Conservation (phyloP, 306 rosid genomes). For the Cucurbita argyrosperma region DNA sequence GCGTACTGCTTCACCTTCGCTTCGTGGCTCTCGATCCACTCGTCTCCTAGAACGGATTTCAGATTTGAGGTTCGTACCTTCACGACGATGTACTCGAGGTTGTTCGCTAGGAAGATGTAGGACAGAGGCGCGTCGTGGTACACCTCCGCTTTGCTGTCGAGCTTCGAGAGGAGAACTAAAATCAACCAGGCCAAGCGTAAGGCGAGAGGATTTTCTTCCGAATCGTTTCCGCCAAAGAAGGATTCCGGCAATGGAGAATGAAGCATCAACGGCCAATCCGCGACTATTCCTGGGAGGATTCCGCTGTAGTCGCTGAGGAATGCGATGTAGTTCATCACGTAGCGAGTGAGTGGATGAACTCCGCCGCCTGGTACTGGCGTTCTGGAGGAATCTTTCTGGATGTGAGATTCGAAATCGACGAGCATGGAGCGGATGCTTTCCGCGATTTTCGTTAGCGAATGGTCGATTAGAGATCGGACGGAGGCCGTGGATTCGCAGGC, state of each 20-base stretch:
- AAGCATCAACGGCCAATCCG: conserved; percentile 33
- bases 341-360: conserved; percentile 83
- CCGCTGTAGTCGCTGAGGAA: conserved; percentile 51
- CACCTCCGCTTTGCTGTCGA: conserved; percentile 51
- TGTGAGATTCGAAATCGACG: conserved; percentile 49
- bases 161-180: conserved; percentile 62
- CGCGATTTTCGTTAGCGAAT: conserved; percentile 26
- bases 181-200: conserved; percentile 57
- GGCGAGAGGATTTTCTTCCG: conserved; percentile 20
- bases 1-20: conserved; percentile 57
- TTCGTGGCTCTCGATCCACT: conserved; percentile 52
- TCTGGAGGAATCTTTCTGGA: conserved; percentile 53
- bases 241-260: conserved; percentile 56
- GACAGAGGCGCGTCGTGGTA: conserved; percentile 64
- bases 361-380: conserved; percentile 56
- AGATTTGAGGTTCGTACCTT: conserved; percentile 49
- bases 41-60: conserved; percentile 33
- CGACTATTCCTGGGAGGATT: conserved; percentile 31
- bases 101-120: conserved; percentile 82
- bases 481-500: conserved; percentile 40
- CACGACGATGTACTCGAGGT: conserved; percentile 62
- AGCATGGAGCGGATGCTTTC: conserved; percentile 34
- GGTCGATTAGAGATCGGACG: conserved; percentile 30
- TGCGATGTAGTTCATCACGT: conserved; percentile 66
- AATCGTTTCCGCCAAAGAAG: conserved; percentile 19